Evolutionary conservation across 1,139 yeast genomes (phyloP).

Genomic region (Geotrichum carabidarum): DNA sequence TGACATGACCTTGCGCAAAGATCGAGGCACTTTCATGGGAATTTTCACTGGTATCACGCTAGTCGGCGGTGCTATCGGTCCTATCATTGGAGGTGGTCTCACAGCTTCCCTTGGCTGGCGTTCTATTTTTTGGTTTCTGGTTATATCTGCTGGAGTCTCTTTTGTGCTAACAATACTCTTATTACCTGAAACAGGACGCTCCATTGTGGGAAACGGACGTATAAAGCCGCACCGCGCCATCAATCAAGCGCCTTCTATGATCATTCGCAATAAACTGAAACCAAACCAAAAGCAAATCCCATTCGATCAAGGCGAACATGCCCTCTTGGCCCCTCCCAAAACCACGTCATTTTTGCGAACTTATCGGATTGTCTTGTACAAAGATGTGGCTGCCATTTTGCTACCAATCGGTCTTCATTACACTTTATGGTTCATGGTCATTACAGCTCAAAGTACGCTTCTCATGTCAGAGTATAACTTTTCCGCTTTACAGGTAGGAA

Average conservation of each 20-base stretch:
- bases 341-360: conserved; percentile 38
- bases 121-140: conserved; percentile 69
- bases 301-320: conserved; percentile 26
- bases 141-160: conserved; percentile 52
- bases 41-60: conserved; percentile 58
- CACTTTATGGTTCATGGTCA: conserved; percentile 63
- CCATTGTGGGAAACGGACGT: conserved; percentile 64
- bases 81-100: conserved; percentile 65
- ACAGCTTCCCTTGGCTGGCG: conserved; percentile 63
- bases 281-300: conserved; percentile 19
- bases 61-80: conserved; percentile 71
- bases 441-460: conserved; percentile 58
- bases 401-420: conserved; percentile 59
- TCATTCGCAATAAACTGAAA: conserved; percentile 20
- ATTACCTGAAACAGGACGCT: conserved; percentile 69
- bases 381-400: conserved; percentile 39
- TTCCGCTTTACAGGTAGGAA: conserved; percentile 52
- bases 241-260: conserved; percentile 43
- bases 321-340: conserved; percentile 39
- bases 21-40: conserved; percentile 64
- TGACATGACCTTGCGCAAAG: conserved; percentile 56
- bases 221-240: conserved; percentile 43
- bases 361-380: conserved; percentile 34
- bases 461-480: conserved; percentile 48
- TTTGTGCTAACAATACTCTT: conserved; percentile 33